Percentiles rank a stretch among this genome's conserved stretches.
Evolutionary conservation across 306 rosid species (phyloP).

Genomic region (Rubus idaeus): DNA sequence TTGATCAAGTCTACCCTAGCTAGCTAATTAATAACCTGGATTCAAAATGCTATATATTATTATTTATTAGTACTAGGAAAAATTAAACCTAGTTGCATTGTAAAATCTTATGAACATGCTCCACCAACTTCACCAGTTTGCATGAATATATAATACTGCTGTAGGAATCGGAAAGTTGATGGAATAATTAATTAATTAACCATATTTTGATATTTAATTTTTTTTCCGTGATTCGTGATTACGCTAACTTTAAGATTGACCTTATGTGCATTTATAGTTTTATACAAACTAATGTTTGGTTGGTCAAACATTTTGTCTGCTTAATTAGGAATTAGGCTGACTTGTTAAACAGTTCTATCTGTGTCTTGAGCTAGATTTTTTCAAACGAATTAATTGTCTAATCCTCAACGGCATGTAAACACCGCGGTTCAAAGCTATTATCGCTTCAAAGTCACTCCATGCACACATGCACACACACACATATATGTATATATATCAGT

Average conservation of each 20-base stretch:
- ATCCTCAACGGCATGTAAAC: not conserved
- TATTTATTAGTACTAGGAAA: not conserved
- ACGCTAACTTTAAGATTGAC: conserved; percentile 1
- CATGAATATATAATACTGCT: not conserved
- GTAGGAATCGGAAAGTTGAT: not conserved
- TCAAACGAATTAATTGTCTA: not conserved
- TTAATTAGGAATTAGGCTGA: not conserved
- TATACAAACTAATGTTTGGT: not conserved
- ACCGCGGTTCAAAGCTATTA: not conserved
- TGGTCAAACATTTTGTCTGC: not conserved
- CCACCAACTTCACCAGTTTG: conserved; percentile 2
- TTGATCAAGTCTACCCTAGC: not conserved
- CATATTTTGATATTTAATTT: not conserved
- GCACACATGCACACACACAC: too few species aligned
- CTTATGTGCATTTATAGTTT: not conserved
- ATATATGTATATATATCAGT: too few species aligned
- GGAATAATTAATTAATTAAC: not conserved
- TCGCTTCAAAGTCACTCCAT: conserved; percentile 5
- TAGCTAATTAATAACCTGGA: not conserved
- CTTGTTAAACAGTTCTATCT: not conserved
- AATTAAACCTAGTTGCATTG: not conserved
- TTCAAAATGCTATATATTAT: not conserved
- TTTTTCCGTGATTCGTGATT: not conserved
- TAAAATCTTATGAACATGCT: not conserved
- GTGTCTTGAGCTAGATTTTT: not conserved